phyloP scores from a whole-genome alignment of 345 rosid species.

The Cochlearia excelsa region DNA sequence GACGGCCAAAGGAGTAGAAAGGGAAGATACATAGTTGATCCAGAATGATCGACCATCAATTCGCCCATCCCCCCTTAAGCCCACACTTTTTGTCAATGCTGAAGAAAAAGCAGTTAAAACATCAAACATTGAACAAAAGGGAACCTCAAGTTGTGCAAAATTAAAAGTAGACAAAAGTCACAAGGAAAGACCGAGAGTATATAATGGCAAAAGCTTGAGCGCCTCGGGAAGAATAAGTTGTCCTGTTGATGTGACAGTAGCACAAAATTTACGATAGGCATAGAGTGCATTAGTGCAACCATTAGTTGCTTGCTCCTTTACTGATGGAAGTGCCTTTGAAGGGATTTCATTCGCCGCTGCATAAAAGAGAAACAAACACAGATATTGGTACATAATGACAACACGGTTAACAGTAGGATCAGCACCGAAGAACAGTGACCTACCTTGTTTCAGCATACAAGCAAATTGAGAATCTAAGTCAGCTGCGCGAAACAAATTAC shows the following conservation, averaged over 20 bases:
- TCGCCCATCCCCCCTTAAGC: constrained; percentile 74
- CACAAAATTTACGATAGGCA: constrained; percentile 94
- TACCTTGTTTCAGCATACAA: constrained; percentile 96
- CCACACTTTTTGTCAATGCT: constrained; percentile 83
- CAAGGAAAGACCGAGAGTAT: constrained; percentile 69
- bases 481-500: constrained; percentile 87
- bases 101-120: constrained; percentile 18
- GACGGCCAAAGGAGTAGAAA: constrained; percentile 70
- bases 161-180: not conserved
- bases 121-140: no score
- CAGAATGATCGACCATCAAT: constrained; percentile 90
- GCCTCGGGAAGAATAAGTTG: constrained; percentile 99
- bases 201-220: constrained; percentile 88
- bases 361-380: not conserved
- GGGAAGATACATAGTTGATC: constrained; percentile 66
- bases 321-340: constrained; percentile 53
- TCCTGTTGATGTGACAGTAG: constrained; percentile 92
- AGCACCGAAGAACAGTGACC: constrained; percentile 7
- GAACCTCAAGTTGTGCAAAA: no score
- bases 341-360: constrained; percentile 80
- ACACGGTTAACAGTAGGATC: constrained; percentile 1
- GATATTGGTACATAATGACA: not conserved
- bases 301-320: constrained; percentile 74
- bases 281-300: constrained; percentile 66
- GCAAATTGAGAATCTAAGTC: constrained; percentile 95